Conservation (phyloP, 495 filamentous ascomycete genomes). For the Annulohypoxylon nitens region DNA sequence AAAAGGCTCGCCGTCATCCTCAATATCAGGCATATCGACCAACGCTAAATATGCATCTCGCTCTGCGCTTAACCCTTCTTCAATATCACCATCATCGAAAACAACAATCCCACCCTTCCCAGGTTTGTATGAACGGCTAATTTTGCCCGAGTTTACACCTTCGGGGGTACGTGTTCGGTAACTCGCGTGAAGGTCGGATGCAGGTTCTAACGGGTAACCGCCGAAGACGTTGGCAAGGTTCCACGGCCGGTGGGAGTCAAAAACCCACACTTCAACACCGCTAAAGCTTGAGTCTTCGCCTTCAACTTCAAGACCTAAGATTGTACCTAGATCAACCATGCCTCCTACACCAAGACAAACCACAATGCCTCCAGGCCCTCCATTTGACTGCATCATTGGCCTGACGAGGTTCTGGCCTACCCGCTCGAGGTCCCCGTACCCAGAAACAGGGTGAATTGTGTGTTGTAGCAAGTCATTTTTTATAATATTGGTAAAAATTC, state of each 20-base stretch:
- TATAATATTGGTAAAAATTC: conserved; percentile 89
- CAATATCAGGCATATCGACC: conserved; percentile 89
- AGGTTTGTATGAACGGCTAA: conserved; percentile 76
- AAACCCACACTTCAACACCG: conserved; percentile 92
- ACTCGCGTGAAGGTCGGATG: conserved; percentile 60
- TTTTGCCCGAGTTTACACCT: conserved; percentile 72
- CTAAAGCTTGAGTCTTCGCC: conserved; percentile 70
- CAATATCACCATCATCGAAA: conserved; percentile 96
- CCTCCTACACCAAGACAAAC: conserved; percentile 94
- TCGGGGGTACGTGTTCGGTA: conserved; percentile 63
- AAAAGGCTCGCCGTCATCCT: conserved; percentile 73
- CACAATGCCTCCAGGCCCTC: conserved; percentile 86
- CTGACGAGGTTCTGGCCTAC: conserved; percentile 79
- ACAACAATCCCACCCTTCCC: conserved; percentile 89
- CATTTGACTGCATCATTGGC: conserved; percentile 84
- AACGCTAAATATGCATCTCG: conserved; percentile 84
- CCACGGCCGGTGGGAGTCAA: conserved; percentile 93
- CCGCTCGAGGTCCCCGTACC: conserved; percentile 88
- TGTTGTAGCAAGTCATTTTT: conserved; percentile 98
- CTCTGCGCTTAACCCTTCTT: conserved; percentile 82
- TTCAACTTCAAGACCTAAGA: conserved; percentile 74
- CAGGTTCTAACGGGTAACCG: conserved; percentile 67
- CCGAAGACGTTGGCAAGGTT: conserved; percentile 95
- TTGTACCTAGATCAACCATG: conserved; percentile 82
- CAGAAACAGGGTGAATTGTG: conserved; percentile 94